Evolutionary conservation across 108 stramenopile genomes (phyloP).

Genomic region (Cylindrotheca closterium): DNA sequence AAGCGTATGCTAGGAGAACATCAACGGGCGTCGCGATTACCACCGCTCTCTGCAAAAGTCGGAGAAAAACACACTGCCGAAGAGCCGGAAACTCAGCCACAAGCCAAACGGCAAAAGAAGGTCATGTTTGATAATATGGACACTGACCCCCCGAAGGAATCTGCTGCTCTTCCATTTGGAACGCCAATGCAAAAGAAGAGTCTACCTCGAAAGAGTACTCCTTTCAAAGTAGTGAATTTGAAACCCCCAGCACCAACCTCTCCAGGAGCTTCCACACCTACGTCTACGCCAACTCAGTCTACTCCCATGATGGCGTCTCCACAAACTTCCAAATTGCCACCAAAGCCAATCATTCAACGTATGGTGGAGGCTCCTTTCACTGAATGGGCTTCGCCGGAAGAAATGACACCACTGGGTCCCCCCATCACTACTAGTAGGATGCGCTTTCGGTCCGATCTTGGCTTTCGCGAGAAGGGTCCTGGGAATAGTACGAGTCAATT

Average conservation of each 20-base stretch:
- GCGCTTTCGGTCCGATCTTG: not conserved
- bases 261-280: too few species aligned
- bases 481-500: not conserved
- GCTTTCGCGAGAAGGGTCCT: not conserved
- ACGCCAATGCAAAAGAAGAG: not conserved
- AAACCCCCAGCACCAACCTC: too few species aligned
- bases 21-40: slow-evolving; percentile 10
- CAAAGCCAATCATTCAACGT: not conserved
- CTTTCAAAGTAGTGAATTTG: slow-evolving; percentile 23
- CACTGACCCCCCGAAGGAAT: not conserved
- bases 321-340: not conserved
- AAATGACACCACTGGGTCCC: not conserved
- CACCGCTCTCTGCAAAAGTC: not conserved
- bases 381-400: not conserved
- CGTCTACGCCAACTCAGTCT: too few species aligned
- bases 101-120: slow-evolving; percentile 8
- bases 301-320: not conserved
- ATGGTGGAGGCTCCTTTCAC: not conserved
- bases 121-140: slow-evolving; percentile 12
- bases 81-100: not conserved
- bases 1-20: slow-evolving; percentile 8
- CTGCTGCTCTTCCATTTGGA: not conserved
- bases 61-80: not conserved
- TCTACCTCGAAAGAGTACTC: slow-evolving; percentile 7
- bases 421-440: slow-evolving; percentile 1